Evolutionary conservation across 139 green algal species (phyloP).

Genomic region (Auxenochlorella protothecoides): DNA sequence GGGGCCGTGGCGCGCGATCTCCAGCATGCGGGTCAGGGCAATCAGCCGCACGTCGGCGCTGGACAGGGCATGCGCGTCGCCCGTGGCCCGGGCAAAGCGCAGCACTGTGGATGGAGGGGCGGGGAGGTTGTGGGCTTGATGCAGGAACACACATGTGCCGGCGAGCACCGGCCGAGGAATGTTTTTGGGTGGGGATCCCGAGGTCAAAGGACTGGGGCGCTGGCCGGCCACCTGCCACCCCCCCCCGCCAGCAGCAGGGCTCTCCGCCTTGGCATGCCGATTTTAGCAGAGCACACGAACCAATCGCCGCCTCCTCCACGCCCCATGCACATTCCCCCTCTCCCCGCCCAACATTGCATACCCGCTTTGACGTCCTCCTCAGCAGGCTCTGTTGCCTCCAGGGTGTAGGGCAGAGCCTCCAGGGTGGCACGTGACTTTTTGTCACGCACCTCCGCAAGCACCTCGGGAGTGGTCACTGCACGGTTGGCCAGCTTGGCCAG

Average conservation of each 20-base stretch:
- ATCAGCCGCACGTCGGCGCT: slow-evolving; percentile 69
- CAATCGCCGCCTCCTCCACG: too few species aligned
- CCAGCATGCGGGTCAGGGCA: slow-evolving; percentile 67
- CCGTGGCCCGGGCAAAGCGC: slow-evolving; percentile 71
- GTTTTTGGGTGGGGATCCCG: not conserved
- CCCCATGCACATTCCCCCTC: too few species aligned
- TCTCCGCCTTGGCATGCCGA: too few species aligned
- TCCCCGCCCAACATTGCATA: not conserved
- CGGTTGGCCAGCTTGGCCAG: slow-evolving; percentile 33
- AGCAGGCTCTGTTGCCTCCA: slow-evolving; percentile 50
- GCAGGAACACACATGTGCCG: not conserved
- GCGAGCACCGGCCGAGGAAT: not conserved
- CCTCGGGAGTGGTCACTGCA: slow-evolving; percentile 63
- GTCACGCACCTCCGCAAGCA: slow-evolving; percentile 69
- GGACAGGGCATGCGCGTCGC: slow-evolving; percentile 78
- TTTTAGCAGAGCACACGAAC: too few species aligned
- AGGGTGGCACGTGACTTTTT: slow-evolving; percentile 53
- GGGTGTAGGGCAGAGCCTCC: slow-evolving; percentile 38
- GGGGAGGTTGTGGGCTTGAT: not conserved
- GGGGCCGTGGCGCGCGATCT: slow-evolving; percentile 50
- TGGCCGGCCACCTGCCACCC: not conserved
- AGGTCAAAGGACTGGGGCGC: not conserved
- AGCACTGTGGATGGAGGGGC: slow-evolving; percentile 46
- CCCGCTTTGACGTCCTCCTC: slow-evolving; percentile 64
- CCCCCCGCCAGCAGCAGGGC: too few species aligned